These are phyloP conservation scores for Hypoxylon fragiforme DNA, from an alignment of 495 filamentous ascomycete genomes.

Conservation along the genomic window DNA sequence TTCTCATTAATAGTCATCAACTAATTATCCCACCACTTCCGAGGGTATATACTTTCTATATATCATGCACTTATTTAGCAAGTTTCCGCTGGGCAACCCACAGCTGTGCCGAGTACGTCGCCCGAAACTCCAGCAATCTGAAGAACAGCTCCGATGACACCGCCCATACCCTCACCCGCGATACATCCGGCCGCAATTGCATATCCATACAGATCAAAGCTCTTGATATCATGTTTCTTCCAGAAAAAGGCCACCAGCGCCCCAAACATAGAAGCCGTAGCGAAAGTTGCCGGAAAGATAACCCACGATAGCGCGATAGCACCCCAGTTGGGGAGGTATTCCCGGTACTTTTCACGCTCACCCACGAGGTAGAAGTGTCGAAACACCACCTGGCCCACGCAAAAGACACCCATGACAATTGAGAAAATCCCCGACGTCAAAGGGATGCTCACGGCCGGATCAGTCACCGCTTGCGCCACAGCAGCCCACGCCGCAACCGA, in stretches of 20 bases:
- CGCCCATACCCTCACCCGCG: slow-evolving; percentile 68
- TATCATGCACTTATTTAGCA: too few relatives aligned
- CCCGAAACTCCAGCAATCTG: slow-evolving; percentile 58
- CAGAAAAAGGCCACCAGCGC: slow-evolving; percentile 60
- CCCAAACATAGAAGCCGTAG: slow-evolving; percentile 61
- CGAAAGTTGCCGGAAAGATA: slow-evolving; percentile 52
- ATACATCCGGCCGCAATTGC: slow-evolving; percentile 69
- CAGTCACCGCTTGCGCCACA: slow-evolving; percentile 65
- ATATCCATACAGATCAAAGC: slow-evolving; percentile 66
- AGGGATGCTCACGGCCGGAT: slow-evolving; percentile 61
- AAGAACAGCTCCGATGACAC: slow-evolving; percentile 61
- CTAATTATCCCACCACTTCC: slow-evolving; percentile 1
- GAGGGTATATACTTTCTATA: too few relatives aligned
- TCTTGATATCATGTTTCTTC: slow-evolving; percentile 57
- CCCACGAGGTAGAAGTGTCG: slow-evolving; percentile 62
- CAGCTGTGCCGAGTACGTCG: slow-evolving; percentile 46
- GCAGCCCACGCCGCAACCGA: slow-evolving; percentile 69
- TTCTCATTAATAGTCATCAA: slow-evolving; percentile 3
- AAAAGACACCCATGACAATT: slow-evolving; percentile 57
- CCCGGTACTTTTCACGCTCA: slow-evolving; percentile 56
- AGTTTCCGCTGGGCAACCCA: slow-evolving; percentile 52
- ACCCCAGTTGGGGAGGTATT: slow-evolving; percentile 69
- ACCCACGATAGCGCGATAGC: slow-evolving; percentile 67
- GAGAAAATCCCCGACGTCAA: slow-evolving; percentile 58
- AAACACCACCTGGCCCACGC: slow-evolving; percentile 55